Conservation (phyloP, 2,329 filamentous ascomycete genomes). For the Lachnellula cervina region DNA sequence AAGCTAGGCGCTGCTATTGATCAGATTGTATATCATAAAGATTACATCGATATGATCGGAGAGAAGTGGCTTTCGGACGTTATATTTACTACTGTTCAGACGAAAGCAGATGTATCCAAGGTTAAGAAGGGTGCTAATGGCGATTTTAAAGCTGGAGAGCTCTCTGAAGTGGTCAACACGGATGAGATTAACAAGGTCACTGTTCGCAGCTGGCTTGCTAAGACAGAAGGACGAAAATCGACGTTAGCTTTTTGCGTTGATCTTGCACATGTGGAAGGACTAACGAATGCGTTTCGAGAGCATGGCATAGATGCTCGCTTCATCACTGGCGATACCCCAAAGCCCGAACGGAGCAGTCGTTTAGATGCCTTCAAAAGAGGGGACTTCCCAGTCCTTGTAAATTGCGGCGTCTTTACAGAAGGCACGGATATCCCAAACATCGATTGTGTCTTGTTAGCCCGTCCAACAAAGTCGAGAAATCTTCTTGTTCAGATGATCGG, state of each 20-base stretch:
- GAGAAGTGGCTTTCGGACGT: conserved; percentile 90
- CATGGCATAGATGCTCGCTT: conserved; percentile 78
- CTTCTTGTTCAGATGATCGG: conserved; percentile 97
- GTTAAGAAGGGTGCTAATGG: conserved; percentile 62
- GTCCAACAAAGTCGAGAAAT: conserved; percentile 89
- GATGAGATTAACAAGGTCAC: conserved; percentile 75
- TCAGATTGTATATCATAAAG: conserved; percentile 92
- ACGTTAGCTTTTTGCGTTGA: conserved; percentile 95
- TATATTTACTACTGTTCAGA: conserved; percentile 88
- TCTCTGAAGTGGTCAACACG: conserved; percentile 82
- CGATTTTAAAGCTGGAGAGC: conserved; percentile 74
- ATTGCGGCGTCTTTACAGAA: conserved; percentile 95
- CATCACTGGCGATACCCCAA: conserved; percentile 77
- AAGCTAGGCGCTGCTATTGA: conserved; percentile 81
- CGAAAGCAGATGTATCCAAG: conserved; percentile 70
- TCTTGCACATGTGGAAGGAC: conserved; percentile 68
- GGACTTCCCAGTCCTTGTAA: conserved; percentile 82
- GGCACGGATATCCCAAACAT: conserved; percentile 97
- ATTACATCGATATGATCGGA: conserved; percentile 75
- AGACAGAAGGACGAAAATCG: conserved; percentile 68
- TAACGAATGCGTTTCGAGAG: conserved; percentile 71
- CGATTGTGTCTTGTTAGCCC: conserved; percentile 82
- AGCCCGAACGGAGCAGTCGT: conserved; percentile 60
- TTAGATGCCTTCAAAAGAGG: conserved; percentile 71
- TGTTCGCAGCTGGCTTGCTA: conserved; percentile 78